Evolutionary conservation across 495 filamentous ascomycete species (phyloP).

Genomic region (Parachaetomium inaequale): DNA sequence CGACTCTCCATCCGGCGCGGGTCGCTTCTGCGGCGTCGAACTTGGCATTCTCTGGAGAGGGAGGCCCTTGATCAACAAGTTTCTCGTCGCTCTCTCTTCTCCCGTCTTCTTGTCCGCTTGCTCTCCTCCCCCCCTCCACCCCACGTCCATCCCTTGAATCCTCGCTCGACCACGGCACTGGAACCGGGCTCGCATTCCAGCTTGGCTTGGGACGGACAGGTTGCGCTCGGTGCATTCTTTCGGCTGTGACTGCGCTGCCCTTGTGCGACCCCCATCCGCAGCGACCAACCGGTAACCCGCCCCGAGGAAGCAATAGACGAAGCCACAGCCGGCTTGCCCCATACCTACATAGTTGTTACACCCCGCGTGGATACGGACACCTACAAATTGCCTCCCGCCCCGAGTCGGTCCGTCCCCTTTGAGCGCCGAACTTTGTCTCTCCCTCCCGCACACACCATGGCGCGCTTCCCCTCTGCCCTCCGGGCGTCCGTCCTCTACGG

Average conservation of each 20-base stretch:
- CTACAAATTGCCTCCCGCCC: not conserved
- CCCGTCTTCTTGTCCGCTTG: not conserved
- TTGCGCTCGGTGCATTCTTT: not conserved
- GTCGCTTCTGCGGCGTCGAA: not conserved
- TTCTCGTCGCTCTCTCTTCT: too few species aligned
- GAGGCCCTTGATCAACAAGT: too few species aligned
- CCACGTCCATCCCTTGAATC: too few species aligned
- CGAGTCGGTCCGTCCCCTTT: not conserved
- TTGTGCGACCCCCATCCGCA: conserved; percentile 1
- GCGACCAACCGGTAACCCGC: not conserved
- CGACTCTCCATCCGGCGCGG: not conserved
- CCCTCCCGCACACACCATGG: conserved; percentile 17
- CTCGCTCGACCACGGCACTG: not conserved
- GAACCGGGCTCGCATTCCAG: not conserved
- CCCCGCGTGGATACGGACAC: not conserved
- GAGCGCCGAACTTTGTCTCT: not conserved
- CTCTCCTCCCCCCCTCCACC: not conserved
- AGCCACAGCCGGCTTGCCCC: not conserved
- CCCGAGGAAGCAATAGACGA: conserved; percentile 2
- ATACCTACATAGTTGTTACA: too few species aligned
- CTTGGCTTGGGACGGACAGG: not conserved
- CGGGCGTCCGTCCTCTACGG: conserved; percentile 17
- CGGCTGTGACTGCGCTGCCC: not conserved
- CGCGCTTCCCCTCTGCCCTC: conserved; percentile 4
- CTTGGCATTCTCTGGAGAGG: not conserved